Evolutionary conservation across 2,329 filamentous ascomycete genomes (phyloP), one percentile per base, ranked within the genome.

Genomic region (Ceratocystis cacaofunesta): DNA sequence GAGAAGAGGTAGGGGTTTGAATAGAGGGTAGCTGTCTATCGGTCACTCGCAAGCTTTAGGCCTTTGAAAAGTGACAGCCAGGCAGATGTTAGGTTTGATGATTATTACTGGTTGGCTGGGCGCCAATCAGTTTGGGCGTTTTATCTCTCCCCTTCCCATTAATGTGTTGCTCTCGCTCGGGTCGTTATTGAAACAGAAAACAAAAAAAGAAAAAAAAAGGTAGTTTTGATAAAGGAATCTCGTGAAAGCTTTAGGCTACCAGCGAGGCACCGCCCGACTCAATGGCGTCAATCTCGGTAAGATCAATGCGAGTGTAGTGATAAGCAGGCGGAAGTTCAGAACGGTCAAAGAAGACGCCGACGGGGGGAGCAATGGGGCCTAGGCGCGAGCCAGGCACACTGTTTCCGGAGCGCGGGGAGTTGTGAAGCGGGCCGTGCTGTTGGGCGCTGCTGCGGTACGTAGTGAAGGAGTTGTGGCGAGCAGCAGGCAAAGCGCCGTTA

Each of bases 231-330:
- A 32, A n/a, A 17, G 15, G 52, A 25, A 36, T 36, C 10, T 36
- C 32, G 32, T 36, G 32, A 36, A 36, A 58, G n/a, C 10, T 62
- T 65, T 67, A 67, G 57, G 66, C 66, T 10, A 67, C 62, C 2
- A 80, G 73, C 44, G 81, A 77, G 43, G 92, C 94, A 66, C 94
- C 94, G 65, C 92, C 94, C 65, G 90, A 94, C 83, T 96, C 91
- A 72, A 99, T 83, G 25, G 91, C 92, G 76, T 97, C 94, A 68
- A 99, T 99, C 82, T 99, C 94, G 55, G 86, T 85, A 70, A 86
- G 76, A 46, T 83, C 86, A 77, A 92, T 88, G 12, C 85, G 82
- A 61, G 83, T 78, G 69, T 90, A 83, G 72, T 86, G 85, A 83
- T 96, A 99, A 71, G 92, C 85, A 69, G 80, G 74, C 19, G 94